Evolutionary conservation across 495 filamentous ascomycete genomes (phyloP).

Genomic region (Massariosphaeria phaeospora): DNA sequence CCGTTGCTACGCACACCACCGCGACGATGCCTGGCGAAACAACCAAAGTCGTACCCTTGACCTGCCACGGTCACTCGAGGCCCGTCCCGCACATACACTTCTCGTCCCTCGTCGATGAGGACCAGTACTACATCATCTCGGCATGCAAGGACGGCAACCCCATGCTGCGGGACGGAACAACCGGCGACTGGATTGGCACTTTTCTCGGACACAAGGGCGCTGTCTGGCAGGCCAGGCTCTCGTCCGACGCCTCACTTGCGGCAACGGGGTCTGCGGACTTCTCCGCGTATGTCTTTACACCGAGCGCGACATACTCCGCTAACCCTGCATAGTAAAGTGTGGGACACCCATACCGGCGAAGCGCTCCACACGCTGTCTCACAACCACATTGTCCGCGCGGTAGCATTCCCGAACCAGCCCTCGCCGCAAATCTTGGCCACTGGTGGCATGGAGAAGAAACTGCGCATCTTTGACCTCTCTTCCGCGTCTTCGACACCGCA

Average conservation of each 20-base stretch:
- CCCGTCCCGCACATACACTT: conserved; percentile 94
- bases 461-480: conserved; percentile 86
- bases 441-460: conserved; percentile 91
- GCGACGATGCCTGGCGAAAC: conserved; percentile 44
- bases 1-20: too few relatives aligned
- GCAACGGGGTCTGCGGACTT: conserved; percentile 95
- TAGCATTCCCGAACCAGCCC: conserved; percentile 76
- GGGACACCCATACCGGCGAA: conserved; percentile 95
- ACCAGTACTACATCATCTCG: conserved; percentile 92
- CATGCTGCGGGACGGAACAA: conserved; percentile 95
- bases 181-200: conserved; percentile 96
- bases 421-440: conserved; percentile 78
- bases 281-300: conserved; percentile 62
- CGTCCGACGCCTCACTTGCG: conserved; percentile 78
- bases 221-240: conserved; percentile 90
- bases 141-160: conserved; percentile 97
- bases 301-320: conserved; percentile 12
- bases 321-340: conserved; percentile 63
- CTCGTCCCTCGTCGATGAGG: conserved; percentile 77
- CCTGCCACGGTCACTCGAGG: conserved; percentile 94
- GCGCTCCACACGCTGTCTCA: conserved; percentile 82
- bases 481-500: conserved; percentile 27
- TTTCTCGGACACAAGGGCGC: conserved; percentile 98
- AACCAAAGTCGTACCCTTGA: conserved; percentile 79
- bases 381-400: conserved; percentile 87